Conservation (phyloP, 768 basidiomycete genomes). For the Leccinum boreale region DNA sequence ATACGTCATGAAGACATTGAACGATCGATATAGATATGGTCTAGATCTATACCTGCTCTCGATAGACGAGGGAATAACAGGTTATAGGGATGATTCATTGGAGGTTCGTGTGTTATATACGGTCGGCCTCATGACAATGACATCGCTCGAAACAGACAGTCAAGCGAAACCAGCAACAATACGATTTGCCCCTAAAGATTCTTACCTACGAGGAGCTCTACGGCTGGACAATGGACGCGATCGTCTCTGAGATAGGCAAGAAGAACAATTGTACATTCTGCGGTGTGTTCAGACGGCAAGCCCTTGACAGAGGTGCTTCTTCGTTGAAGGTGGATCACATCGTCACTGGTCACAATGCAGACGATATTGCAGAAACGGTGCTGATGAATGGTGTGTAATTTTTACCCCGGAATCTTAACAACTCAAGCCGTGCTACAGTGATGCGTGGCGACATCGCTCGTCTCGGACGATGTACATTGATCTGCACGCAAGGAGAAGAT, state of each 20-base stretch:
- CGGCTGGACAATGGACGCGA: conserved; percentile 99
- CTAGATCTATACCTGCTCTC: conserved; percentile 89
- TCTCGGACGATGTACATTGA: conserved; percentile 87
- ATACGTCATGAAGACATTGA: conserved; percentile 93
- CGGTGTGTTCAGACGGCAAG: conserved; percentile 95
- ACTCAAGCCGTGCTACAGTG: conserved; percentile 46
- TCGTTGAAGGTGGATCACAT: conserved; percentile 92
- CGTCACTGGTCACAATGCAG: conserved; percentile 98
- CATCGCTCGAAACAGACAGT: conserved; percentile 67
- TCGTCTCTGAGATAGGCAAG: conserved; percentile 90
- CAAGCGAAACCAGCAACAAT: conserved; percentile 94
- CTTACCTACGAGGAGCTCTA: conserved; percentile 95
- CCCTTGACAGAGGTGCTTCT: conserved; percentile 91
- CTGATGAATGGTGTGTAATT: conserved; percentile 89
- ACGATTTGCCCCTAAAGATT: conserved; percentile 93
- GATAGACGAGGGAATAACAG: conserved; percentile 98
- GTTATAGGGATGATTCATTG: conserved; percentile 95
- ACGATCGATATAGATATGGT: conserved; percentile 91
- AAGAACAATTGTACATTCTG: conserved; percentile 99
- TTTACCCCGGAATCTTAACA: background rate
- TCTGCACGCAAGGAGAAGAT: conserved; percentile 95
- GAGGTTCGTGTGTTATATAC: conserved; percentile 53
- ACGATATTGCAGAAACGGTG: conserved; percentile 98
- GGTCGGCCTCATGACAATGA: background rate
- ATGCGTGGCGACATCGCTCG: conserved; percentile 98